A percentile compares a stretch with the other conserved stretches of the same genome.
Evolutionary conservation across 805 yeast species (phyloP).

Genomic region (Spathaspora gorwiae): DNA sequence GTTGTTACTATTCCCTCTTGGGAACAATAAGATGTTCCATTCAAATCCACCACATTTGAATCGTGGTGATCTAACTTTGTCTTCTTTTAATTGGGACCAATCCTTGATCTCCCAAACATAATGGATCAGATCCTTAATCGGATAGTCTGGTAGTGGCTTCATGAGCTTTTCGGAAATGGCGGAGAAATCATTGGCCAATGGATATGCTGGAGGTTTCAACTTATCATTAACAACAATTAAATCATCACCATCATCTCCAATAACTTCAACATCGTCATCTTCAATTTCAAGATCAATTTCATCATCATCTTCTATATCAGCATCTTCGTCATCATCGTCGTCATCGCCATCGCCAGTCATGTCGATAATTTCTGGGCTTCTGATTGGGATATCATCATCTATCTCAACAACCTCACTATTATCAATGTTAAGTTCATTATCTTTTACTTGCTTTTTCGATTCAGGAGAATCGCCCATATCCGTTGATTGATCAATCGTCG

Average conservation of each 20-base stretch:
- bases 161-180: slow-evolving; percentile 25
- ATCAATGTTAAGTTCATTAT: slow-evolving; percentile 3
- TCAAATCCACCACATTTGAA: slow-evolving; percentile 58
- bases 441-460: not conserved
- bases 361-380: slow-evolving; percentile 5
- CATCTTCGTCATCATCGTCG: slow-evolving; percentile 16
- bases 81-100: slow-evolving; percentile 40
- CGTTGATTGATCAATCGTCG: not conserved
- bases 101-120: slow-evolving; percentile 49
- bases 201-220: not conserved
- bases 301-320: slow-evolving; percentile 10
- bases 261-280: slow-evolving; percentile 10
- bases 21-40: slow-evolving; percentile 73
- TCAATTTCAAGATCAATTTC: slow-evolving; percentile 1
- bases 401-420: not conserved
- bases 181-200: slow-evolving; percentile 26
- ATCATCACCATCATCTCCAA: slow-evolving; percentile 6
- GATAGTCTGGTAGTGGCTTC: slow-evolving; percentile 39
- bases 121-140: slow-evolving; percentile 28
- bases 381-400: not conserved
- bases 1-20: slow-evolving; percentile 60
- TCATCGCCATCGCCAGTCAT: slow-evolving; percentile 15
- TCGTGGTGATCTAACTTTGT: slow-evolving; percentile 42
- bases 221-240: slow-evolving; percentile 8
- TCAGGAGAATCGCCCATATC: not conserved